Base-by-base conservation (phyloP, 1,139 yeast genomes). In the Maudiozyma humilis region DNA sequence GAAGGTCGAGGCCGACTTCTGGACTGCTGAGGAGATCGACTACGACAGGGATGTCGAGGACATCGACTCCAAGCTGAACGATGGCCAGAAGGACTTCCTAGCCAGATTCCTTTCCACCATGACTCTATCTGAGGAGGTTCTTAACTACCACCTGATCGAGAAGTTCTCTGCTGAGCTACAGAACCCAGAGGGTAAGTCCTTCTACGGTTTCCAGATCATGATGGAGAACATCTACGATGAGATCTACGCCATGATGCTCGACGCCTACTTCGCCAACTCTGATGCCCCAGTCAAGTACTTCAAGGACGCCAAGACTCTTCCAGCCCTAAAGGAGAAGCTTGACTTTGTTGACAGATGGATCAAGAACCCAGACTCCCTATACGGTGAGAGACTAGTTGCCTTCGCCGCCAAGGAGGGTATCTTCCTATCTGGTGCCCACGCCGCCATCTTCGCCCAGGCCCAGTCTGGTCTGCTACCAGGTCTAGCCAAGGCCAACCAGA, bases 21-120 rank as follows among this genome's bases (percentile, higher is more conserved):
- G 99, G 99, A 91, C 98, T 42, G 96, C 98, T 44, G 99, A 91
- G 72, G 99, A 91, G 71, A 88, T 93, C 56, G 99, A 91, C 67
- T 75, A 91, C 56, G 81, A 94, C 51, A 91, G 91, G 73, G 99
- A 91, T 66, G 64, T 75, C 51, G 76, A 75, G 59, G 97, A 91
- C 70, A 89, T 97, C 96, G 87, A 85, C 62, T 73, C 82, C 68
- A 73, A 72, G 58, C 71, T 91, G 69, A 87, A 73, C 62, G 91
- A 85, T 44, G 89, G 88, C 64, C 97, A 91, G 73, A 78, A 94
- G 61, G 89, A 70, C 69, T 93, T 91, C 66, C 71, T 91, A 54
- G 83, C 95, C 19, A 79, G 95, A 66, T 93, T 91, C 45, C 73
- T 91, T 58, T 98, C 99, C n/a, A 87, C 91, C 71, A 89, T 91